Base-by-base conservation (phyloP, 148 eudicot species). In the Cornus florida region DNA sequence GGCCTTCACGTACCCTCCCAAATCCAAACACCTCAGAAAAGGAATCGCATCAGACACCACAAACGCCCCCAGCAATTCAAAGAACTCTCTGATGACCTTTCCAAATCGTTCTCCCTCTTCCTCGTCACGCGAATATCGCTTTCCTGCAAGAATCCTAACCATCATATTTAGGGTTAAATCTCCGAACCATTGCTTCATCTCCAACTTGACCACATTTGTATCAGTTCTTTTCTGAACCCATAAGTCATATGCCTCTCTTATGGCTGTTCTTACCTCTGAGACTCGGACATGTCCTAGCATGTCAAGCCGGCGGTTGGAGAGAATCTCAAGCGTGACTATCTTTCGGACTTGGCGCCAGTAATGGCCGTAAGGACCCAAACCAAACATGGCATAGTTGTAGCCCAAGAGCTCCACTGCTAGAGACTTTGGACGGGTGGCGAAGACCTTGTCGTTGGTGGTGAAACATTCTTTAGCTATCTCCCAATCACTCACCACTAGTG, bases 291-390 rank as follows among this genome's bases (percentile, higher is more conserved):
- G 67, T 66, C 70, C 79, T 2, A 77, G 73, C 64, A 69, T 41
- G 39, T 78, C 83, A 2, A 89, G 28, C 33, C 83, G 74, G 2
- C 68, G 76, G 46, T 65, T 78, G 0, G 89, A 86, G n/a, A 91
- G 79, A 19, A 91, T 82, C 69, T 87, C 82, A 0, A 80, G 38
- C 38, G 74, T 11, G 6, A 68, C 70, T 2, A 87, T 68, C 79
- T 84, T 87, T 10, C 88, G 80, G 20, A 87, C 65, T 28, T 87
- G 78, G 0, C 88, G 82, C 92, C 92, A 91, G 53, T 87, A 83
- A 0, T 82, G 75, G 7, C 90, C 86, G 24, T 84, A 80, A 4
- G 83, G 81, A 32, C 62, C 33, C 11, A 89, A 83, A 0, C 76
- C 88, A 7, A 87, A 71, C 71, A 75, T 70, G n/a, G 89, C 88